Conservation (phyloP, 2,329 filamentous ascomycete genomes). For the Helminthosporium solani region DNA sequence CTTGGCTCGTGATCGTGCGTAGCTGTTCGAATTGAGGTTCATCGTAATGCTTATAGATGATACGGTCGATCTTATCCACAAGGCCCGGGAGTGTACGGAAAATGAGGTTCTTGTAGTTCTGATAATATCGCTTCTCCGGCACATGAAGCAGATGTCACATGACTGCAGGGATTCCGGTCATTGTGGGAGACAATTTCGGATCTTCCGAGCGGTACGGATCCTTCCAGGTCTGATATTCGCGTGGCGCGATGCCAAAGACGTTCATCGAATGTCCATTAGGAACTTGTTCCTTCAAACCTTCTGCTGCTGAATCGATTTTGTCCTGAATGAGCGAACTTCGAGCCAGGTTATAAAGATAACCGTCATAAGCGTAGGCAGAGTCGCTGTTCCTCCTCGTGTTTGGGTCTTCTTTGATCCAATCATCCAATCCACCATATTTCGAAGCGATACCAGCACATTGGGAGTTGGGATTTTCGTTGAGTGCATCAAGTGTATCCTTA, state of each 20-base stretch:
- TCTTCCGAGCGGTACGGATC: not conserved
- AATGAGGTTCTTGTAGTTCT: constrained; percentile 6
- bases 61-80: constrained; percentile 4
- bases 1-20: constrained; percentile 3
- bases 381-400: too few species aligned
- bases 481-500: too few species aligned
- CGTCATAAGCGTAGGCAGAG: too few species aligned
- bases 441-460: too few species aligned
- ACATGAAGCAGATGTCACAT: constrained; percentile 3
- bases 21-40: constrained; percentile 5
- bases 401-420: too few species aligned
- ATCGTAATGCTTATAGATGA: constrained; percentile 3
- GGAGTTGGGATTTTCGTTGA: too few species aligned
- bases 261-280: constrained; percentile 7
- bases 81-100: not conserved
- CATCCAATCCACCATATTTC: too few species aligned
- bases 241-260: constrained; percentile 7
- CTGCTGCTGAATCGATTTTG: not conserved
- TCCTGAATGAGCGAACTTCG: not conserved
- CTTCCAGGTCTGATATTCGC: constrained; percentile 8
- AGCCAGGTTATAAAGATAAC: too few species aligned
- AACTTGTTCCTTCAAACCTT: constrained; percentile 1
- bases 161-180: constrained; percentile 12
- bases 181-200: constrained; percentile 2
- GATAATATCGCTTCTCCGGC: constrained; percentile 2